Percentiles rank a stretch among this genome's conserved stretches.
phyloP scores from a whole-genome alignment of 164 flowering plant species.

The Pachysandra terminalis region DNA sequence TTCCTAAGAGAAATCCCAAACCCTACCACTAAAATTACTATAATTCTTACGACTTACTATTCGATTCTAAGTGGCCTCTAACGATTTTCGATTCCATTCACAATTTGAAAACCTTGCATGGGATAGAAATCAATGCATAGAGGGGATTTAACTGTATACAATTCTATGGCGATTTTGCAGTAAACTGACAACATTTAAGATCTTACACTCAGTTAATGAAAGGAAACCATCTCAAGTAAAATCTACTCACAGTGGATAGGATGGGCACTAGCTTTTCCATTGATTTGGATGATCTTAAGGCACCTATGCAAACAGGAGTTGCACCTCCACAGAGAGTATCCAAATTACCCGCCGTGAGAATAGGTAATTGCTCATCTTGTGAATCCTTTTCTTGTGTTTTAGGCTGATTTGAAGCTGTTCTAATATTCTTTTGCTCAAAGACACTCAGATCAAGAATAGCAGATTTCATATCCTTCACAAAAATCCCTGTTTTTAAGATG shows the following conservation, averaged over 20 bases:
- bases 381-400: constrained; percentile 35
- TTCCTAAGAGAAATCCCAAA: too few relatives aligned
- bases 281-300: constrained; percentile 61
- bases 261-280: constrained; percentile 63
- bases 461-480: constrained; percentile 73
- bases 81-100: too few relatives aligned
- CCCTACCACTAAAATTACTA: too few relatives aligned
- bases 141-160: too few relatives aligned
- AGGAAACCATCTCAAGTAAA: background rate
- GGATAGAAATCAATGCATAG: too few relatives aligned
- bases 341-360: constrained; percentile 50
- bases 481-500: constrained; percentile 59
- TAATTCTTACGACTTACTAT: too few relatives aligned
- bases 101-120: too few relatives aligned
- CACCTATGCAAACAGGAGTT: constrained; percentile 85
- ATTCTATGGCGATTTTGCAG: too few relatives aligned
- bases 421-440: constrained; percentile 69
- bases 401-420: constrained; percentile 34
- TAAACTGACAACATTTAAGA: background rate
- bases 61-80: too few relatives aligned
- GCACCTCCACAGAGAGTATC: constrained; percentile 57
- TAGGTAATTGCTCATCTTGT: constrained; percentile 35
- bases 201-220: background rate
- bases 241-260: constrained; percentile 47
- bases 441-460: constrained; percentile 60